phyloP scores from a whole-genome alignment of 202 grass and related monocot species.

The Setaria italica region DNA sequence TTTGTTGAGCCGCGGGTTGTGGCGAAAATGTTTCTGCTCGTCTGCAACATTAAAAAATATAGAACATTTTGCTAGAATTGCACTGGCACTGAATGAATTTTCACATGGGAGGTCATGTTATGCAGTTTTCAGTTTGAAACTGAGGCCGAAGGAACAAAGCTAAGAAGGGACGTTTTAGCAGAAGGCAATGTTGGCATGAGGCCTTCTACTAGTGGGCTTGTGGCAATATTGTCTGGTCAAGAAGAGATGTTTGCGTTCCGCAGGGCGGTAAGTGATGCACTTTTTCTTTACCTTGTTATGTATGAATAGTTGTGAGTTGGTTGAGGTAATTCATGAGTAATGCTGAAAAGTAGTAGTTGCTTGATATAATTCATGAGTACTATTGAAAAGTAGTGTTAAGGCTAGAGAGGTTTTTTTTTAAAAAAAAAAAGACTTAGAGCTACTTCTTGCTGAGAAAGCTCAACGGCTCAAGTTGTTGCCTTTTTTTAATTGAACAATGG shows the following conservation, averaged over 20 bases:
- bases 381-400: neutral
- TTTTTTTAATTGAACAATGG: too few species aligned
- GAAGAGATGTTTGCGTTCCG: slow-evolving; percentile 95
- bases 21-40: neutral
- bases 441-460: neutral
- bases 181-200: slow-evolving; percentile 60
- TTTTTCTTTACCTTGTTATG: slow-evolving; percentile 7
- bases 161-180: slow-evolving; percentile 86
- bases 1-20: neutral
- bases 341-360: neutral
- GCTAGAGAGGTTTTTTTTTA: neutral
- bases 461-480: neutral
- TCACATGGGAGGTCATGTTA: slow-evolving; percentile 20
- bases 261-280: slow-evolving; percentile 74
- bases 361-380: neutral
- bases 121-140: slow-evolving; percentile 97
- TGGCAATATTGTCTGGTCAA: slow-evolving; percentile 82
- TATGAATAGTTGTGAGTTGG: neutral
- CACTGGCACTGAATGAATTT: slow-evolving; percentile 5
- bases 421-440: neutral
- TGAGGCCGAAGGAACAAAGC: slow-evolving; percentile 74
- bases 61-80: neutral
- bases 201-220: slow-evolving; percentile 60
- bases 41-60: slow-evolving; percentile 23
- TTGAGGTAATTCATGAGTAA: neutral